phyloP scores from a whole-genome alignment of 2,329 filamentous ascomycete species.

The Periconia digitata region DNA sequence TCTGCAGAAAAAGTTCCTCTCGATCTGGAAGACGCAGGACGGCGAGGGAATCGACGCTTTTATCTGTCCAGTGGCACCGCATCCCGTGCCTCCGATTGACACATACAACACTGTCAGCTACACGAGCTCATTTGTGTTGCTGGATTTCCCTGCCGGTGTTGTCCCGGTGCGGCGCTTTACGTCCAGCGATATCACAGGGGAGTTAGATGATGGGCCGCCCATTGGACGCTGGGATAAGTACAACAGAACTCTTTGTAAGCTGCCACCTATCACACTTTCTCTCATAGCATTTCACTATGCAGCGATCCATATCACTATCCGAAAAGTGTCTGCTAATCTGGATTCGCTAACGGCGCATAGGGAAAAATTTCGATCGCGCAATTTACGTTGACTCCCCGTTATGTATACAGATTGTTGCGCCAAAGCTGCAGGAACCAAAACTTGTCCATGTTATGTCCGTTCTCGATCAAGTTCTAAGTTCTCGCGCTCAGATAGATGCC shows the following conservation, averaged over 20 bases:
- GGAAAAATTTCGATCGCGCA: constrained; percentile 53
- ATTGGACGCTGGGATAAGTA: constrained; percentile 62
- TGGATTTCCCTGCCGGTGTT: constrained; percentile 63
- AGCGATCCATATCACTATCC: background rate
- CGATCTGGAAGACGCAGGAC: constrained; percentile 56
- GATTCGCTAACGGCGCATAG: constrained; percentile 14
- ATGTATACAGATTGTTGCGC: constrained; percentile 60
- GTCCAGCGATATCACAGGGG: constrained; percentile 53
- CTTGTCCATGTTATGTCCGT: constrained; percentile 57
- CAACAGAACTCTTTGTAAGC: constrained; percentile 59
- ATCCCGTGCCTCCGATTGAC: constrained; percentile 64
- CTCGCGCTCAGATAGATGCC: background rate
- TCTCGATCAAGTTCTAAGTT: constrained; percentile 36
- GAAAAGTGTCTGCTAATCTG: background rate
- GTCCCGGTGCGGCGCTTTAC: constrained; percentile 57
- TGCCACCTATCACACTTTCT: constrained; percentile 13
- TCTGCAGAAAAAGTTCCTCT: constrained; percentile 58
- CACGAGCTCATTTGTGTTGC: constrained; percentile 61
- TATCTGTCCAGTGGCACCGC: constrained; percentile 64
- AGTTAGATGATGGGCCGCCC: constrained; percentile 43
- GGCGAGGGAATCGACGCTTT: constrained; percentile 58
- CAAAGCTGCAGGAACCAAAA: constrained; percentile 57
- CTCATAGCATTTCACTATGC: too few species aligned
- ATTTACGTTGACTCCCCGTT: constrained; percentile 58
- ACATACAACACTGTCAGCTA: constrained; percentile 65